Evolutionary conservation across 2,329 filamentous ascomycete species (phyloP), one percentile per base, ranked within the genome.

Genomic region (Zymoseptoria passerinii): DNA sequence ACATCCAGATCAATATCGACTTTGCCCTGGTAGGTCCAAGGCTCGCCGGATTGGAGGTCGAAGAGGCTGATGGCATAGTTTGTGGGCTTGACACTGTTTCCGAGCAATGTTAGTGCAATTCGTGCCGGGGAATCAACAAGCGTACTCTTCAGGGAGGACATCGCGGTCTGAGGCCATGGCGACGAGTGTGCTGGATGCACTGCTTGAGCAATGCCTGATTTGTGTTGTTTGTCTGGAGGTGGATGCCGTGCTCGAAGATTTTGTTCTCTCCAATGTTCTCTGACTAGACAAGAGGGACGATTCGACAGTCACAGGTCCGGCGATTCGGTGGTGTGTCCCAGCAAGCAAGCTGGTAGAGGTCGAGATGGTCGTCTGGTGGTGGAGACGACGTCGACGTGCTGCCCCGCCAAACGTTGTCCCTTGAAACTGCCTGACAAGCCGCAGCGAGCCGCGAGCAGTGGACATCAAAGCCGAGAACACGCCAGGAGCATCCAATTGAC

Each of bases 51-150:
- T 66, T 96, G 86, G 63, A 99, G 78, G 67, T 94, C 87, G 70
- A 81, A 84, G 67, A 99, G 82, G 57, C 87, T 90, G 65, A 99
- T 80, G 69, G 83, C 80, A 77, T 99, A 99, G 77, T 97, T 90
- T 62, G 80, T 78, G 2, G 94, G 91, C 77, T 90, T 92, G 71
- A 92, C 84, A 70, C 83, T 86, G 61, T 48, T 52, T 13, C 40
- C 9, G 2, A 56, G 52, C 50, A 44, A n/a, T 54, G 13, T 50
- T 16, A n/a, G 40, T 53, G 18, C 18, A 35, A 19, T 27, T 16
- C 9, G 18, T 52, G 13, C n/a, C 7, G 20, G 29, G 8, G 7
- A 28, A 4, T 44, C 16, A 13, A 13, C 16, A 16, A 28, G 63
- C 74, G 69, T 63, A 77, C 76, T 74, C 74, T 60, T 72, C 68